These are phyloP conservation scores for Pichia phayaonensis DNA, from an alignment of 805 yeast genomes.

Conservation along the genomic window DNA sequence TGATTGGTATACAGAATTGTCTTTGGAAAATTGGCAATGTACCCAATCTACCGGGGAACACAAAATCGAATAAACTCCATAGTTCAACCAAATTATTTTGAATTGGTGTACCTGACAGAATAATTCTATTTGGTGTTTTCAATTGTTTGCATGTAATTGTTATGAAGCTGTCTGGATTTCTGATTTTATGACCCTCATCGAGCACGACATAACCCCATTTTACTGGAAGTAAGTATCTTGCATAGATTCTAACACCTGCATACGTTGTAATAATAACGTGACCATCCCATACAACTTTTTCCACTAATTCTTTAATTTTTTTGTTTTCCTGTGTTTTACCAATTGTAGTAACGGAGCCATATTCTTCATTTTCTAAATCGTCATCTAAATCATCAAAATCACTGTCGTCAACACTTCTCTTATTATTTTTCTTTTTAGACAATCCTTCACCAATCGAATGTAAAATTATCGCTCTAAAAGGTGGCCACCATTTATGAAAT, in stretches of 20 bases:
- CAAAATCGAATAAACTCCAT: slow-evolving; percentile 94
- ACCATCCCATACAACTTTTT: slow-evolving; percentile 57
- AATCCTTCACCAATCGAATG: slow-evolving; percentile 93
- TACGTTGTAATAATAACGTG: slow-evolving; percentile 88
- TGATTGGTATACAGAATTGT: slow-evolving; percentile 88
- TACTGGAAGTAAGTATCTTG: slow-evolving; percentile 57
- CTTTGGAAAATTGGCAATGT: slow-evolving; percentile 91
- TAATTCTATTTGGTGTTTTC: slow-evolving; percentile 76
- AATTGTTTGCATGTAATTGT: slow-evolving; percentile 80
- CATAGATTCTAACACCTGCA: slow-evolving; percentile 40
- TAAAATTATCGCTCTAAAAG: slow-evolving; percentile 73
- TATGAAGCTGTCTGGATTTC: slow-evolving; percentile 89
- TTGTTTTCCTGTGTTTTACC: slow-evolving; percentile 24
- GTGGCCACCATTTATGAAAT: slow-evolving; percentile 97
- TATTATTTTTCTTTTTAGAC: slow-evolving; percentile 19
- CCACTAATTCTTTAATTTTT: slow-evolving; percentile 36
- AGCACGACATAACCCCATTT: slow-evolving; percentile 87
- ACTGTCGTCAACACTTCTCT: slow-evolving; percentile 32
- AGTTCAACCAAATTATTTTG: slow-evolving; percentile 87
- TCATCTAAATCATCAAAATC: slow-evolving; percentile 43
- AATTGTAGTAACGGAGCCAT: slow-evolving; percentile 20
- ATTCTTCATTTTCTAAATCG: slow-evolving; percentile 38
- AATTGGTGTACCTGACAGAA: slow-evolving; percentile 92
- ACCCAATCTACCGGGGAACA: slow-evolving; percentile 90
- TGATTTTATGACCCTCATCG: slow-evolving; percentile 95